A percentile compares a stretch with the other conserved stretches of the same genome.
phyloP scores from a whole-genome alignment of 2,329 filamentous ascomycete genomes.

The Phyllosticta citrichinensis region DNA sequence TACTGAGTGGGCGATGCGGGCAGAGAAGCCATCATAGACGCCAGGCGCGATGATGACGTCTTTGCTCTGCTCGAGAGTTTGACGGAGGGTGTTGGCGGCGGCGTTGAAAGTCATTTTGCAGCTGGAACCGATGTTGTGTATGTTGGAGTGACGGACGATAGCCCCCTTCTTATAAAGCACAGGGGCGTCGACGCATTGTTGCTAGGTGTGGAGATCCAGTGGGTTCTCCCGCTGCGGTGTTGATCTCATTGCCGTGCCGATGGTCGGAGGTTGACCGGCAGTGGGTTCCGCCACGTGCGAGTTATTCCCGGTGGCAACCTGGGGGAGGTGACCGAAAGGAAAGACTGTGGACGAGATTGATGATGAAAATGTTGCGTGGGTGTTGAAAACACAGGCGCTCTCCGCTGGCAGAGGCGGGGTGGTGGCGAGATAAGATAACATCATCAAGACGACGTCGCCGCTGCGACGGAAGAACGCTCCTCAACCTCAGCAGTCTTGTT shows the following conservation, averaged over 20 bases:
- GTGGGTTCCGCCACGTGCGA: not conserved
- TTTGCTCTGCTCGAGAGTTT: constrained; percentile 21
- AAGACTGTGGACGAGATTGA: not conserved
- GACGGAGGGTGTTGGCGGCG: constrained; percentile 15
- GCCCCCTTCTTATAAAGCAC: not conserved
- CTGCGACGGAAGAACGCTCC: not conserved
- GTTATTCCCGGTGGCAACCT: not conserved
- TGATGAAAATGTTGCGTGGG: not conserved
- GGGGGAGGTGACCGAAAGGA: not conserved
- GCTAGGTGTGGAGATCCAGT: not conserved
- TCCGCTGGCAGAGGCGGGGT: not conserved
- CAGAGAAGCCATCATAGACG: constrained; percentile 59
- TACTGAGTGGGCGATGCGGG: constrained; percentile 51
- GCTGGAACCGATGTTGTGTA: not conserved
- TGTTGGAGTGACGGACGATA: not conserved
- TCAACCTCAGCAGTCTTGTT: not conserved
- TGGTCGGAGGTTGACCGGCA: not conserved
- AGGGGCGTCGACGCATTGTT: not conserved
- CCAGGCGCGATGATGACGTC: constrained; percentile 49
- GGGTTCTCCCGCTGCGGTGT: not conserved
- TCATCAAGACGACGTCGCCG: not conserved
- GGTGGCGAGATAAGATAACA: not conserved
- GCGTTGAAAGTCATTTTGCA: constrained; percentile 3
- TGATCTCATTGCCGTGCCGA: not conserved
- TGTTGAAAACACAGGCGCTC: not conserved